These are phyloP conservation scores for Withania somnifera DNA, from an alignment of 305 asterid genomes.

Conservation along the genomic window DNA sequence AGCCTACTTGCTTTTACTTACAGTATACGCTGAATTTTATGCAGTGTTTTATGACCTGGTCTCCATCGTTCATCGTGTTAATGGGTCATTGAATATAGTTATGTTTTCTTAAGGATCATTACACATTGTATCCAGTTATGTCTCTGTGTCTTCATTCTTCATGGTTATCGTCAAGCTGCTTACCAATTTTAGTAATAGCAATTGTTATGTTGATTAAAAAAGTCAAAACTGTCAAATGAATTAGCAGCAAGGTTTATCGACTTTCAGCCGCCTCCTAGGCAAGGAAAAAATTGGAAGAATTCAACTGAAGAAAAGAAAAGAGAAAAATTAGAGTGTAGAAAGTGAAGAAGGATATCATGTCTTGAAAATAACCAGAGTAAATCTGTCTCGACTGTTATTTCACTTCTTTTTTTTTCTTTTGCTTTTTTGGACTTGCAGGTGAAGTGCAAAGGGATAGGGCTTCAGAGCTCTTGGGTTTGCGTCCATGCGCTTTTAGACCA, in stretches of 20 bases:
- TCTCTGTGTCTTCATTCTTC: background rate
- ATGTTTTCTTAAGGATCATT: background rate
- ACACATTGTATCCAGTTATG: background rate
- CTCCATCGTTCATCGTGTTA: background rate
- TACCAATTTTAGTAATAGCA: background rate
- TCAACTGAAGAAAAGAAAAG: background rate
- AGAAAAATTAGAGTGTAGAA: background rate
- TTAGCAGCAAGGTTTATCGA: background rate
- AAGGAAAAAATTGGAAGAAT: background rate
- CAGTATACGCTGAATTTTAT: conserved; percentile 26
- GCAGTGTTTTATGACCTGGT: background rate
- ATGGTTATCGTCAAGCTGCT: background rate
- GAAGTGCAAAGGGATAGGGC: conserved; percentile 70
- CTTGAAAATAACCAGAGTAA: background rate
- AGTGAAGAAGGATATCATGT: background rate
- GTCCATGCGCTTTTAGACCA: conserved; percentile 72
- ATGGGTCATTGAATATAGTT: background rate
- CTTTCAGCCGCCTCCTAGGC: background rate
- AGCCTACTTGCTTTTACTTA: conserved; percentile 56
- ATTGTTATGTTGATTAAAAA: background rate
- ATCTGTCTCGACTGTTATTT: background rate
- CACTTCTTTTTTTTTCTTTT: background rate
- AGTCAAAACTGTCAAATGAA: background rate
- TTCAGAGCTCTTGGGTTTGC: conserved; percentile 61
- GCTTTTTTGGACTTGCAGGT: conserved; percentile 28